Base-by-base conservation (phyloP, 306 rosid species). In the Arachis hypogaea region DNA sequence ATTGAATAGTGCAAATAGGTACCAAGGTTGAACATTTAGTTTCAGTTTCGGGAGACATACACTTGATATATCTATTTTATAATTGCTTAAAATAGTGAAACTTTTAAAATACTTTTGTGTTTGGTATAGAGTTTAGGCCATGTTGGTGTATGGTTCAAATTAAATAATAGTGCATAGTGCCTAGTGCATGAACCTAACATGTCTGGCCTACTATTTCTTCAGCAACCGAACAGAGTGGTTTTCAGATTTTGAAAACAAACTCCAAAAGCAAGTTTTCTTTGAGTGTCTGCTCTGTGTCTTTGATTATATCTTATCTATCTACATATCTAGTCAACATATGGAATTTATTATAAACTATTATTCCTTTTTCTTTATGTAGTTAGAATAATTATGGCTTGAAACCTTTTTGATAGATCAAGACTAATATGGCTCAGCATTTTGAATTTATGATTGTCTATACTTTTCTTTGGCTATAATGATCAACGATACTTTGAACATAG, bases 121-220 rank as follows among this genome's bases (percentile, higher is more conserved):
- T 54, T 63, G 81, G 72, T 46, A 65, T 18, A 9, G 7, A 46
- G 73, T 52, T 61, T 44, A 59, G 72, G 71, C 49, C 14, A 36
- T 61, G 72, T 68, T 74, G 77, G 69, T 9, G 64, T 9, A 7
- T 22, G 57, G 67, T 52, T 6, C 56, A 50, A 47, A 80, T 42
- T 14, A 50, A 46, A 80, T 42, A 33, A 60, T 12, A 3, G 64
- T 60, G 58, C 59, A 9, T 44, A 66, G 74, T 59, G 44, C 36
- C 63, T 29, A 72, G 7, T 66, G 72, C 82, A 77, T 77, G 80
- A 74, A 76, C 84, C 81, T 66, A 65, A 76, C 80, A 76, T 68
- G 63, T 50, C 62, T 83, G 54, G 55, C 84, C 80, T 73, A 83
- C 84, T n/a, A 33, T 8, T 68, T 71, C 79, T 76, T 83, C 29